Evolutionary conservation across 2,329 filamentous ascomycete species (phyloP), one percentile per base, ranked within the genome.

Genomic region (Fusarium staphyleae): DNA sequence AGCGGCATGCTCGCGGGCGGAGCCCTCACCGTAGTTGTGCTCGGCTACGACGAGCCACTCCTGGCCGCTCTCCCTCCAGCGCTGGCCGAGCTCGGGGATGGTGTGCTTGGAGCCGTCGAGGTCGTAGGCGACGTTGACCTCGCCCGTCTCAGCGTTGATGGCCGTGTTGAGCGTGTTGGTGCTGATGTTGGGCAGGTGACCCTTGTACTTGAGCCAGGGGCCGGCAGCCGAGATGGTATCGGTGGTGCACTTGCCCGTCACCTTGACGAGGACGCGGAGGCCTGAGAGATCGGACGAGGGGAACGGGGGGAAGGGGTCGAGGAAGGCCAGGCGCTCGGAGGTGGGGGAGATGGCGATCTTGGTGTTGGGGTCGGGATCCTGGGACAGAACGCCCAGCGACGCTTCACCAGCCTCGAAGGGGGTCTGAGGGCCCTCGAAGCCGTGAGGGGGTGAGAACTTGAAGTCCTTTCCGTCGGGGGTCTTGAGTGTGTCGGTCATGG

Each of bases 201-300:
- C 95, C 82, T 98, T 98, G 86, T 98, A 99, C 78, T 98, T 98
- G 65, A 99, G 85, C 92, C 92, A 96, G 11, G 92, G 92, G 3
- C 93, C 93, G 1, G 93, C 93, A 4, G 93, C 93, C 16, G 92
- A 97, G 75, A 98, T 98, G 63, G 93, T 97, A 76, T 98, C 93
- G 22, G 93, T 98, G 49, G 93, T 98, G 81, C 93, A 98, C 78
- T 98, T 96, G 60, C 93, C 93, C 53, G 93, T 90, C 63, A 98
- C 89, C 78, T 98, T 98, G 81, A 96, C 93, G 13, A 99, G 87
- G 14, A 99, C 92, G 44, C 87, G 87, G 40, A 99, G 85, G 22
- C 85, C 87, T 34, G 82, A 78, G 24, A 98, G 83, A 47, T 99
- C 93, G 2, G 79, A 77, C 36, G 78, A 63, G 11, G 93, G 93